Evolutionary conservation across 225 moss, liverwort and hornwort genomes (phyloP).

Genomic region (Straminergon stramineum): DNA sequence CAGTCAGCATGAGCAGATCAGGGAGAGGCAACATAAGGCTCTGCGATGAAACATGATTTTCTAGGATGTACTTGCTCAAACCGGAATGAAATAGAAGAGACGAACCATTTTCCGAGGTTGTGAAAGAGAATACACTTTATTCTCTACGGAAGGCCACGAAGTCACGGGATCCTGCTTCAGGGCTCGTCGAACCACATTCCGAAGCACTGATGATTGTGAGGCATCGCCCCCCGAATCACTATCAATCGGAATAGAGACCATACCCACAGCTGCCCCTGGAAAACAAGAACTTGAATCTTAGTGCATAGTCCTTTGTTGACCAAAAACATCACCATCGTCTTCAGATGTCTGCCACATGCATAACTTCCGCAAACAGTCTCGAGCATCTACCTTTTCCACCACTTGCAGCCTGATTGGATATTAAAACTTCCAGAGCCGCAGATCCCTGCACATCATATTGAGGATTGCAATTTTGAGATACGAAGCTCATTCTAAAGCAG

Average conservation of each 20-base stretch:
- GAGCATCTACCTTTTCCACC: constrained; percentile 72
- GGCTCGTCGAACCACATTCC: constrained; percentile 75
- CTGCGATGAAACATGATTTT: not conserved
- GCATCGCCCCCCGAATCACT: constrained; percentile 29
- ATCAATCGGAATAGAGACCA: constrained; percentile 70
- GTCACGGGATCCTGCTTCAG: constrained; percentile 52
- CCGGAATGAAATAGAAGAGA: not conserved
- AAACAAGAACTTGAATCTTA: not conserved
- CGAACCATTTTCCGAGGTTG: constrained; percentile 70
- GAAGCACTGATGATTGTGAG: constrained; percentile 41
- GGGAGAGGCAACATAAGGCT: not conserved
- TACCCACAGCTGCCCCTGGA: constrained; percentile 81
- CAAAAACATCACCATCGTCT: not conserved
- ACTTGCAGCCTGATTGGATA: constrained; percentile 90
- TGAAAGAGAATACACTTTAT: constrained; percentile 55
- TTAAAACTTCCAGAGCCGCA: constrained; percentile 70
- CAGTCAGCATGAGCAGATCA: not conserved
- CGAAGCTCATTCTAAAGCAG: not conserved
- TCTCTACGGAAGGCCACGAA: constrained; percentile 51
- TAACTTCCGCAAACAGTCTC: not conserved
- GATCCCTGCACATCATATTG: constrained; percentile 32
- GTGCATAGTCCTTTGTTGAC: not conserved
- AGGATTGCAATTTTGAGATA: not conserved
- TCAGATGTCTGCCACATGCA: not conserved
- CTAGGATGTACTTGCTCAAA: not conserved